Conservation (phyloP, 768 basidiomycete species). For the Dacryopinax primogenitus region DNA sequence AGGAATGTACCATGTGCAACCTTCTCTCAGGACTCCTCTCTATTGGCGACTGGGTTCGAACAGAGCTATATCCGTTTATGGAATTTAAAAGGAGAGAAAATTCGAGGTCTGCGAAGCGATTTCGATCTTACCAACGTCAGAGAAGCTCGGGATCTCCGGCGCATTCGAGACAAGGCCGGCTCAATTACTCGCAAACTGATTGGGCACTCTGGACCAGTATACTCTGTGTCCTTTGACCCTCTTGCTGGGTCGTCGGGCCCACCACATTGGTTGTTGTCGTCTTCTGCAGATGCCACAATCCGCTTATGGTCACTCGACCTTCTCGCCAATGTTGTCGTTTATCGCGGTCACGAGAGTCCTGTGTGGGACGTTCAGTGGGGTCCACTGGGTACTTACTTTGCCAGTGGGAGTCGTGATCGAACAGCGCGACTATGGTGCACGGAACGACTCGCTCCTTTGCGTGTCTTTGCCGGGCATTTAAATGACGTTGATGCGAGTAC, state of each 20-base stretch:
- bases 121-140: conserved; percentile 51
- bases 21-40: conserved; percentile 80
- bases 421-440: conserved; percentile 96
- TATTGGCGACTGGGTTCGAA: conserved; percentile 89
- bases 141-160: conserved; percentile 50
- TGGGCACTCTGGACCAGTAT: conserved; percentile 94
- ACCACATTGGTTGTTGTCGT: conserved; percentile 78
- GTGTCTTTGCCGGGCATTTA: conserved; percentile 91
- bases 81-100: conserved; percentile 84
- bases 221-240: conserved; percentile 88
- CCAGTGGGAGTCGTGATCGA: conserved; percentile 83
- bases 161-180: conserved; percentile 68
- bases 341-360: conserved; percentile 90
- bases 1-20: conserved; percentile 66
- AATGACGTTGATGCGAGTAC: conserved; percentile 88
- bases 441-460: conserved; percentile 68
- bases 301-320: conserved; percentile 95
- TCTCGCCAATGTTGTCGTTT: conserved; percentile 83
- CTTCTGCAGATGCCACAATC: conserved; percentile 81
- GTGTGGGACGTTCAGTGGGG: conserved; percentile 99
- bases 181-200: conserved; percentile 85
- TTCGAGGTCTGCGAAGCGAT: conserved; percentile 65
- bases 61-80: conserved; percentile 93
- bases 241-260: conserved; percentile 70
- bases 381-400: conserved; percentile 96